These are phyloP conservation scores for Maudiozyma serrabonitensis DNA, from an alignment of 805 yeast species.

Conservation along the genomic window DNA sequence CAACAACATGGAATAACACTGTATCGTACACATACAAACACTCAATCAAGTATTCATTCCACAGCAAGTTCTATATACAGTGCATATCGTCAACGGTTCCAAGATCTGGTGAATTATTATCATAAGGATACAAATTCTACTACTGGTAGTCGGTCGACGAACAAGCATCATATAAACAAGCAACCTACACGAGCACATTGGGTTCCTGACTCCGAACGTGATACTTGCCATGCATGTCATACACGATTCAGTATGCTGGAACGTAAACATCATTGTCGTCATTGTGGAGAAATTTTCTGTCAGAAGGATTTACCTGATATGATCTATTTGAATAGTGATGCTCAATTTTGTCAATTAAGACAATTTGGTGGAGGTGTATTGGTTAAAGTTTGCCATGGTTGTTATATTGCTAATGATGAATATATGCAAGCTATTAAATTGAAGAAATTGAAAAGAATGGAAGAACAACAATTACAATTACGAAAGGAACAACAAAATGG, in stretches of 20 bases:
- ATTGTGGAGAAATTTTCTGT: conserved; percentile 77
- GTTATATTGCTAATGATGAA: conserved; percentile 52
- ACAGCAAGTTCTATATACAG: conserved; percentile 11
- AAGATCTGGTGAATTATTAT: background rate
- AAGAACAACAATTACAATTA: background rate
- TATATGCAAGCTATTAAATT: conserved; percentile 28
- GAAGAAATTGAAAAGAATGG: conserved; percentile 2
- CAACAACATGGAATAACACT: no score
- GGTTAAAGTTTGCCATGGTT: conserved; percentile 60
- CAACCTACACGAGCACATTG: conserved; percentile 47
- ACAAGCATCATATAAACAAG: background rate
- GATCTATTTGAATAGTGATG: conserved; percentile 45
- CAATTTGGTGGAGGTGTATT: conserved; percentile 39
- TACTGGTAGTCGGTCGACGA: background rate
- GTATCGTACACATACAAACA: background rate
- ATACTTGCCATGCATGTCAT: conserved; percentile 59
- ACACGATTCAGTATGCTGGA: conserved; percentile 67
- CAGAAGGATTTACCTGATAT: conserved; percentile 53
- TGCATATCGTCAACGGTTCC: conserved; percentile 2
- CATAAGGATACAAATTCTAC: background rate
- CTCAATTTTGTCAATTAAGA: conserved; percentile 35
- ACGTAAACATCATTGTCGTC: conserved; percentile 75
- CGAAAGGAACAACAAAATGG: background rate
- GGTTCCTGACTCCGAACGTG: conserved; percentile 60
- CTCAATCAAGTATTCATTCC: conserved; percentile 20